Conservation (phyloP, 192 early-diverging fungal species). For the Haplosporangium gracile region DNA sequence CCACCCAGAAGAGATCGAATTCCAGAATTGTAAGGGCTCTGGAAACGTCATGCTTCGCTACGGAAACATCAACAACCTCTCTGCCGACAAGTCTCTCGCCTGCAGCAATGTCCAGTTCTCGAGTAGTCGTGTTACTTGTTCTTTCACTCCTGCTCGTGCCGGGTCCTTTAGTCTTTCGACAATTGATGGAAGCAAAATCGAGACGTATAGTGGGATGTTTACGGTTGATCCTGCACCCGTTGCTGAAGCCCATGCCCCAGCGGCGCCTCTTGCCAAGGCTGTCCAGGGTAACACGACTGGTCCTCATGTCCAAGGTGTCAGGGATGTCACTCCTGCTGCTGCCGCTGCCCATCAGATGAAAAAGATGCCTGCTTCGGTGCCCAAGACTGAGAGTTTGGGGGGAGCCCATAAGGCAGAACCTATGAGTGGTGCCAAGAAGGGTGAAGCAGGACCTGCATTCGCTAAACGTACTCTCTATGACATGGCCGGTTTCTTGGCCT, state of each 20-base stretch:
- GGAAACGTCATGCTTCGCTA: slow-evolving; percentile 1
- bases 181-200: not conserved
- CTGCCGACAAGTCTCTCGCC: not conserved
- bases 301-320: not conserved
- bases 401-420: not conserved
- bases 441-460: not conserved
- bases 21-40: not conserved
- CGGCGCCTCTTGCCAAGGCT: not conserved
- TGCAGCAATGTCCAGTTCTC: slow-evolving; percentile 1
- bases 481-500: not conserved
- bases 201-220: slow-evolving; percentile 20
- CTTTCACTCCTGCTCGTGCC: slow-evolving; percentile 13
- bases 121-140: not conserved
- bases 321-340: not conserved
- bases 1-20: not conserved
- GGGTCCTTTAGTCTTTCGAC: not conserved
- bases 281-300: not conserved
- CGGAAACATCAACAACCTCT: not conserved
- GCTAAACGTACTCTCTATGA: slow-evolving; percentile 2
- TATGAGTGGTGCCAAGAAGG: not conserved
- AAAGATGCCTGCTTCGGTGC: not conserved
- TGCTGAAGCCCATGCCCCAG: not conserved
- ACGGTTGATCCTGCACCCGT: not conserved
- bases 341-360: not conserved
- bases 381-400: not conserved